Conservation (phyloP, 148 eudicot genomes). For the Polygonum maritimum region DNA sequence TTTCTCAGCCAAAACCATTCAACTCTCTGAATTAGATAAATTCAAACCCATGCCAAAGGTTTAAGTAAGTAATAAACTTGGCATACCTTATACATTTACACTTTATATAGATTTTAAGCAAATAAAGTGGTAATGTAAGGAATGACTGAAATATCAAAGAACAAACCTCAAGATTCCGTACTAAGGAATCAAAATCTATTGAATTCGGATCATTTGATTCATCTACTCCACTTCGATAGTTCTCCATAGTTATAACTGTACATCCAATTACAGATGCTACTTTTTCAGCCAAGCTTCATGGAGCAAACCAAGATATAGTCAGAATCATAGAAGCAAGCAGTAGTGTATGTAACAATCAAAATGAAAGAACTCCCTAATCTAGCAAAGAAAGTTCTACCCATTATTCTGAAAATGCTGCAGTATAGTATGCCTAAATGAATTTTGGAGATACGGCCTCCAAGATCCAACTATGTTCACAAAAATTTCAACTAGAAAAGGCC, state of each 20-base stretch:
- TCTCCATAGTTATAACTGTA: constrained; percentile 80
- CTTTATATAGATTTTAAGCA: background rate
- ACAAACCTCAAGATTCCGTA: constrained; percentile 80
- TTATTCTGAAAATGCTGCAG: background rate
- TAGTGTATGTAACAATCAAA: background rate
- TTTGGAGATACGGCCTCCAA: background rate
- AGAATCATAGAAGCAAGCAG: constrained; percentile 7
- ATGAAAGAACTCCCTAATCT: background rate
- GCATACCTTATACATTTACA: too few relatives aligned
- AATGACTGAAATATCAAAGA: background rate
- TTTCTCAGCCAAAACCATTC: background rate
- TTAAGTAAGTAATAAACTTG: background rate
- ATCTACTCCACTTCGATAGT: constrained; percentile 79
- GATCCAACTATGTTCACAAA: background rate
- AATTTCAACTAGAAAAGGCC: background rate
- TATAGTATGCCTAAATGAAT: background rate
- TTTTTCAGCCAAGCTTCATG: constrained; percentile 90
- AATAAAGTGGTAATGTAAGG: background rate
- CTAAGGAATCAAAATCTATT: constrained; percentile 77
- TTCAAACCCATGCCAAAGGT: background rate
- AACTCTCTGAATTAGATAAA: background rate
- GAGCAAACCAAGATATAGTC: constrained; percentile 23
- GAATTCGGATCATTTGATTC: constrained; percentile 80
- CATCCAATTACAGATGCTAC: constrained; percentile 98
- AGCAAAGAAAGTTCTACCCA: background rate